These are phyloP conservation scores for Lenwebbia sp. DNA, from an alignment of 345 rosid genomes.

Conservation along the genomic window DNA sequence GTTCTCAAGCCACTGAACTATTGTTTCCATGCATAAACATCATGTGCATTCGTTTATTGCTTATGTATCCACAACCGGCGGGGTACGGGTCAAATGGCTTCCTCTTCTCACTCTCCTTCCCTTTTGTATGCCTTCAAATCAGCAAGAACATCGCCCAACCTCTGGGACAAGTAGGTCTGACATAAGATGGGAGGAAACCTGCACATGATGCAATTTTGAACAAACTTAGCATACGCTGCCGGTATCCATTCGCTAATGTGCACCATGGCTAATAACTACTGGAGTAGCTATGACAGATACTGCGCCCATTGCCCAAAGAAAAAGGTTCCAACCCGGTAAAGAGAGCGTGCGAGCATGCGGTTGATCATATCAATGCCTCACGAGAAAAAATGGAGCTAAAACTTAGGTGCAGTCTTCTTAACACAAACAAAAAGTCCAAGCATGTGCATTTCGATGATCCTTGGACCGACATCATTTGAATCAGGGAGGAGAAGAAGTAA, in stretches of 20 bases:
- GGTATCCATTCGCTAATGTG: not conserved
- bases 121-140: not conserved
- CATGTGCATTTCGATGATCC: not conserved
- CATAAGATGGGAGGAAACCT: slow-evolving; percentile 66
- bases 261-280: not conserved
- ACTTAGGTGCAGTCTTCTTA: not conserved
- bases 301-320: not conserved
- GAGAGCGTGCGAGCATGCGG: not conserved
- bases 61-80: not conserved
- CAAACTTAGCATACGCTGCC: not conserved
- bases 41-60: not conserved
- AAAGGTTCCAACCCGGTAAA: not conserved
- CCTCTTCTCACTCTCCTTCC: not conserved
- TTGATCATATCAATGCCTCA: not conserved
- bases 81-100: not conserved
- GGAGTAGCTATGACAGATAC: not conserved
- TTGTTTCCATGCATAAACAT: too few species aligned
- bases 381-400: not conserved
- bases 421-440: not conserved
- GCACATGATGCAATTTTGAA: not conserved
- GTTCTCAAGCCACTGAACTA: too few species aligned
- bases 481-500: not conserved
- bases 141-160: slow-evolving; percentile 45
- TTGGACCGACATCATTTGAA: not conserved
- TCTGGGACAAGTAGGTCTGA: slow-evolving; percentile 46